A percentile compares a stretch with the other conserved stretches of the same genome.
Evolutionary conservation across 108 stramenopile species (phyloP).

Genomic region (Skeletonema marinoi): DNA sequence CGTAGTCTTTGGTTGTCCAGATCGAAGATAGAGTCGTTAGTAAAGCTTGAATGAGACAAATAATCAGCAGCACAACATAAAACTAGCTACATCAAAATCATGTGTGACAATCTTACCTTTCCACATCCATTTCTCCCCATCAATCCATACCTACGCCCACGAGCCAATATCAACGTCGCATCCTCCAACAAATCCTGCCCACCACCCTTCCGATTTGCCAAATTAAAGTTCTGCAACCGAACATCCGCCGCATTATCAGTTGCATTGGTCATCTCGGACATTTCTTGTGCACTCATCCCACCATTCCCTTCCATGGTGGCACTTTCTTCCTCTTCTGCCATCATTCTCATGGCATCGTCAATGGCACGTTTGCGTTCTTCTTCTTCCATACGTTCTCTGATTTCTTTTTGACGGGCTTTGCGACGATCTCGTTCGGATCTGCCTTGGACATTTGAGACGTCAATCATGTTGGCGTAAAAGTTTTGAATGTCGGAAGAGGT

Average conservation of each 20-base stretch:
- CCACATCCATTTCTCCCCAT: slow-evolving; percentile 92
- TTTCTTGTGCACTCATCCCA: slow-evolving; percentile 6
- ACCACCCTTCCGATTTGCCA: slow-evolving; percentile 59
- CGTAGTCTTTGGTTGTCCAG: slow-evolving; percentile 43
- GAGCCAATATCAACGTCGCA: slow-evolving; percentile 65
- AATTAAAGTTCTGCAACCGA: slow-evolving; percentile 54
- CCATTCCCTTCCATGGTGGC: background rate
- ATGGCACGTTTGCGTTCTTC: slow-evolving; percentile 65
- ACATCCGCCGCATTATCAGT: slow-evolving; percentile 60
- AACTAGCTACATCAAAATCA: background rate
- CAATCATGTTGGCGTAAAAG: slow-evolving; percentile 79
- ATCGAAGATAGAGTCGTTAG: background rate
- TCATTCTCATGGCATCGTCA: slow-evolving; percentile 59
- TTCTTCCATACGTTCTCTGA: slow-evolving; percentile 59
- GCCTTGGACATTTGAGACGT: slow-evolving; percentile 46
- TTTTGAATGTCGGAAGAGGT: slow-evolving; percentile 42
- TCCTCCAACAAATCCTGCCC: slow-evolving; percentile 70
- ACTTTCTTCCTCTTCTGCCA: slow-evolving; percentile 34
- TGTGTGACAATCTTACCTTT: slow-evolving; percentile 73
- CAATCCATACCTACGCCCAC: slow-evolving; percentile 82
- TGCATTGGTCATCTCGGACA: slow-evolving; percentile 32
- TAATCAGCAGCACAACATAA: no score
- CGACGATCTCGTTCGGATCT: slow-evolving; percentile 61
- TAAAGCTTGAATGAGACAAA: background rate
- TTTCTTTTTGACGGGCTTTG: slow-evolving; percentile 62